Conservation (phyloP, 2,329 filamentous ascomycete species). For the Penicillium digitatum region DNA sequence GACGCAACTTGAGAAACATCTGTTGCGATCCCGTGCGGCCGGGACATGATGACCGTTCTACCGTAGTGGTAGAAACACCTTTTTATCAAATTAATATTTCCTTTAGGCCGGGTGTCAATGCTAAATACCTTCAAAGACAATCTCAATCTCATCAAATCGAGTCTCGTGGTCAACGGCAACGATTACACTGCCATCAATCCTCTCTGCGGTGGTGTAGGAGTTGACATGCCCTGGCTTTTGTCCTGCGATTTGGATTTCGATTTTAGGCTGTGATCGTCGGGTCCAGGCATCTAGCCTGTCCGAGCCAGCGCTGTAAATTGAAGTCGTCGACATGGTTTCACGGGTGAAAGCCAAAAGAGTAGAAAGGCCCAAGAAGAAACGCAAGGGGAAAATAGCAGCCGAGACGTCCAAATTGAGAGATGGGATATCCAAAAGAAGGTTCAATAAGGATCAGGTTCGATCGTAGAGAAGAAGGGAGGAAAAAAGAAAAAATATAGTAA, state of each 20-base stretch:
- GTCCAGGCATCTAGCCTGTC: constrained; percentile 28
- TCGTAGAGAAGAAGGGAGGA: not conserved
- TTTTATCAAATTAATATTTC: not conserved
- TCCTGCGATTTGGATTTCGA: constrained; percentile 30
- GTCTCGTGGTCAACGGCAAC: constrained; percentile 52
- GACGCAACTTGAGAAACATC: constrained; percentile 58
- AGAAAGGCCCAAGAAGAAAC: not conserved
- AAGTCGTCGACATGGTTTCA: constrained; percentile 20
- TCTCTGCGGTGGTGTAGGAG: constrained; percentile 56
- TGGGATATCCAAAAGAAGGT: not conserved
- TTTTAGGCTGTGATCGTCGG: constrained; percentile 28
- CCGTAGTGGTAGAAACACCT: constrained; percentile 51
- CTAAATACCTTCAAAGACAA: constrained; percentile 53
- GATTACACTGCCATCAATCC: constrained; percentile 52
- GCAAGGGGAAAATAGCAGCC: not conserved
- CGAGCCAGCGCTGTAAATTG: constrained; percentile 26
- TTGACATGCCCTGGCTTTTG: constrained; percentile 39
- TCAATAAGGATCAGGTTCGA: not conserved
- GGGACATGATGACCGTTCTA: constrained; percentile 54
- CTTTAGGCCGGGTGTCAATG: not conserved
- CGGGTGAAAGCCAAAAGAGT: not conserved
- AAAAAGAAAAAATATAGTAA: constrained; percentile 13
- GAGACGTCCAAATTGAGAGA: not conserved
- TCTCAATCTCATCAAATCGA: constrained; percentile 56
- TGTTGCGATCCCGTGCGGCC: constrained; percentile 56